Conservation (phyloP, 352 stramenopile genomes). For the Albugo laibachii region DNA sequence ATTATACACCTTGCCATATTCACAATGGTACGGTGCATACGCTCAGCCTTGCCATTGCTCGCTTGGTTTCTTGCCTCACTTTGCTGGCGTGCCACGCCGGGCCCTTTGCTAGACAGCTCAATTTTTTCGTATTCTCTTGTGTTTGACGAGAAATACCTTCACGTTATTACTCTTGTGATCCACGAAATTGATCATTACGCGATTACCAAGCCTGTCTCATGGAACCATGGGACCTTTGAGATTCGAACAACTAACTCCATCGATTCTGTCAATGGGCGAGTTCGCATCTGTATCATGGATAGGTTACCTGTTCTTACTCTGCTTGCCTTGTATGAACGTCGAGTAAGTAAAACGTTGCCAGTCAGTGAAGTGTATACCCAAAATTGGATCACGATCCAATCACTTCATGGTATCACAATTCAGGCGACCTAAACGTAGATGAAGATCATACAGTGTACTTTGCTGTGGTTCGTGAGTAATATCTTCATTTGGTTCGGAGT, state of each 20-base stretch:
- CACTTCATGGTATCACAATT: too few relatives aligned
- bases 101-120: constrained; percentile 11
- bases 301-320: constrained; percentile 2
- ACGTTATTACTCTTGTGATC: constrained; percentile 6
- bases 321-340: constrained; percentile 3
- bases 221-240: constrained; percentile 3
- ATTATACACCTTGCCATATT: constrained; percentile 15
- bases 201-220: background rate
- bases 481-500: background rate
- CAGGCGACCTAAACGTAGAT: background rate
- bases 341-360: constrained; percentile 1
- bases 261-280: constrained; percentile 6
- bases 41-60: constrained; percentile 18
- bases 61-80: constrained; percentile 10
- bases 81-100: constrained; percentile 8
- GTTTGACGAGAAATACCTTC: constrained; percentile 1
- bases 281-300: constrained; percentile 4
- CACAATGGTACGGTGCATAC: constrained; percentile 14
- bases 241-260: background rate
- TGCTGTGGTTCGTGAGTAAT: background rate
- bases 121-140: constrained; percentile 9
- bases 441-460: constrained; percentile 1
- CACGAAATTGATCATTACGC: constrained; percentile 7
- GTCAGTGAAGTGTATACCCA: too few relatives aligned
- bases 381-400: too few relatives aligned